A percentile compares a stretch with the other conserved stretches of the same genome.
phyloP scores from a whole-genome alignment of 345 rosid species.

The Eutrema heterophyllum region DNA sequence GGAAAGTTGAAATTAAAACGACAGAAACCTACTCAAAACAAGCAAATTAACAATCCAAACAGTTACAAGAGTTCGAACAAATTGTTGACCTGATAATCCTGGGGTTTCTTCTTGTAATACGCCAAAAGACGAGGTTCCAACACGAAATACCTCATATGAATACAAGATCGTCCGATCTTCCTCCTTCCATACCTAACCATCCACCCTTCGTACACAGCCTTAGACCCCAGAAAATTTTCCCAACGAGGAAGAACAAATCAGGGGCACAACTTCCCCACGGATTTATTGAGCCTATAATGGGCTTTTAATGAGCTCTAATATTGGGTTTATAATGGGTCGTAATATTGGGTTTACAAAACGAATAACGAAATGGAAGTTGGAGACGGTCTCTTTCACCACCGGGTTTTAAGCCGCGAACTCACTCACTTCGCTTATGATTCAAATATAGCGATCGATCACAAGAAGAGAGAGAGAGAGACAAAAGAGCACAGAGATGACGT shows the following conservation, averaged over 20 bases:
- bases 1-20: not conserved
- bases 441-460: not conserved
- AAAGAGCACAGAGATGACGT: slow-evolving; percentile 17
- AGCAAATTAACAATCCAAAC: not conserved
- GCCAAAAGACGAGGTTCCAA: slow-evolving; percentile 88
- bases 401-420: not conserved
- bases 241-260: no score
- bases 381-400: not conserved
- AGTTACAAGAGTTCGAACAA: not conserved
- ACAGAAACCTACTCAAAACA: not conserved
- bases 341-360: not conserved
- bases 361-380: not conserved
- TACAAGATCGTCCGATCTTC: slow-evolving; percentile 90
- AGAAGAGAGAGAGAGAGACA: not conserved
- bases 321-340: not conserved
- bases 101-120: slow-evolving; percentile 94
- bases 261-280: not conserved
- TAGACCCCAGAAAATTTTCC: slow-evolving; percentile 15
- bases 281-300: not conserved
- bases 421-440: not conserved
- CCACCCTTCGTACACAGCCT: slow-evolving; percentile 98
- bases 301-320: not conserved
- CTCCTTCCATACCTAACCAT: slow-evolving; percentile 99
- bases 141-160: slow-evolving; percentile 95
- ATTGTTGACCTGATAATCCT: slow-evolving; percentile 66